Conservation (phyloP, 371 early-diverging fungal genomes). For the Aphelidium insulamus region DNA sequence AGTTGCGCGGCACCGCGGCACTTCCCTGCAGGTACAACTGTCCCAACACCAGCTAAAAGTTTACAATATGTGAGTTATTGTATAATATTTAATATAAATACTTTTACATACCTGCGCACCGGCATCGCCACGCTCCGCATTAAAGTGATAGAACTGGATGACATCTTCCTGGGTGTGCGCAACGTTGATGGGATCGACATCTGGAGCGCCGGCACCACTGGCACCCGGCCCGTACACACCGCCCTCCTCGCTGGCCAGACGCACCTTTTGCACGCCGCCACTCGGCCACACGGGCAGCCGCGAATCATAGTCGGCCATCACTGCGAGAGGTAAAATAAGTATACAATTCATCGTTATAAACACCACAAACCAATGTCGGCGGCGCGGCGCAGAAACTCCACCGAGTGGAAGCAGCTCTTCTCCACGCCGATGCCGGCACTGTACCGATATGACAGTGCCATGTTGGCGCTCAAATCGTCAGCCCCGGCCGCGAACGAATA, state of each 20-base stretch:
- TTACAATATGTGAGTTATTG: background rate
- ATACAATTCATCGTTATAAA: background rate
- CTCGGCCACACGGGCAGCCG: constrained; percentile 70
- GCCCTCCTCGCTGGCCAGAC: constrained; percentile 54
- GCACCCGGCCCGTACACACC: constrained; percentile 62
- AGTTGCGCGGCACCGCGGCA: constrained; percentile 32
- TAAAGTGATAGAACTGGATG: constrained; percentile 45
- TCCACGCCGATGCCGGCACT: constrained; percentile 56
- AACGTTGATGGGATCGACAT: constrained; percentile 12
- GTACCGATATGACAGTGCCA: constrained; percentile 68
- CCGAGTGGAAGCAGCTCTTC: constrained; percentile 47
- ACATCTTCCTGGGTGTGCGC: constrained; percentile 42
- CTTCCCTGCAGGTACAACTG: constrained; percentile 60
- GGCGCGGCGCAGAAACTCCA: constrained; percentile 47
- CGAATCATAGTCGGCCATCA: constrained; percentile 30
- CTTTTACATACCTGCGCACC: constrained; percentile 23
- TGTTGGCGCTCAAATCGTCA: constrained; percentile 44
- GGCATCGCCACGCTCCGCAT: constrained; percentile 41
- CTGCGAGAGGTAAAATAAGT: constrained; percentile 11
- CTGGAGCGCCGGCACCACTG: constrained; percentile 14
- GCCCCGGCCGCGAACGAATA: constrained; percentile 62
- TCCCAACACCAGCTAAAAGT: constrained; percentile 38
- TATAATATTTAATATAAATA: background rate
- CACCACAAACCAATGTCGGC: constrained; percentile 39
- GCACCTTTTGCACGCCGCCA: constrained; percentile 33